phyloP scores from a whole-genome alignment of 1,139 yeast species.

The Yarrowia galli region DNA sequence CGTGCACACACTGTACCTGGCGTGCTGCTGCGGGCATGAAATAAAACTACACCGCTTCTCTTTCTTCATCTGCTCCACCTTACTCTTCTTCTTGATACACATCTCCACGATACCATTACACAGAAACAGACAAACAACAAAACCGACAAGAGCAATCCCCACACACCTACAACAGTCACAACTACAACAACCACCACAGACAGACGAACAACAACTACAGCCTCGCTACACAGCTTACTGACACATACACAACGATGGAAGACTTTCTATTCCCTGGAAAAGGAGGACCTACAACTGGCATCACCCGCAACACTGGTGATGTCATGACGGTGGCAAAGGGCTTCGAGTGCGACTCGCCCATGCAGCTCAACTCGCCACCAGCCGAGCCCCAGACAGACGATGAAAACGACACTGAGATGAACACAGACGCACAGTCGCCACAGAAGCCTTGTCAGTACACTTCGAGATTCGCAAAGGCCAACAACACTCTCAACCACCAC shows the following conservation, averaged over 20 bases:
- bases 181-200: background rate
- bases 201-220: background rate
- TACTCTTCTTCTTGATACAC: background rate
- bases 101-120: background rate
- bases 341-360: conserved; percentile 38
- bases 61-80: conserved; percentile 10
- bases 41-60: background rate
- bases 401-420: conserved; percentile 12
- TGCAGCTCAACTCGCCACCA: conserved; percentile 37
- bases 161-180: background rate
- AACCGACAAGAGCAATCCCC: background rate
- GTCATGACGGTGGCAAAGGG: conserved; percentile 34
- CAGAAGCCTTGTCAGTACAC: conserved; percentile 24
- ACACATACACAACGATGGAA: conserved; percentile 22
- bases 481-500: background rate
- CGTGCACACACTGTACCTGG: too few species aligned
- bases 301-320: conserved; percentile 25
- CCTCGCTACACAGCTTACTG: conserved; percentile 3
- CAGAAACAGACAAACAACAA: background rate
- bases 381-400: conserved; percentile 34
- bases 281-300: conserved; percentile 18
- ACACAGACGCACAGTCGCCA: conserved; percentile 3
- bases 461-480: conserved; percentile 22
- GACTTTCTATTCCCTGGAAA: conserved; percentile 34
- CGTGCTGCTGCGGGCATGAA: conserved; percentile 10